Evolutionary conservation across 306 rosid genomes (phyloP), one percentile per base, ranked within the genome.

Genomic region (Citrullus mucosospermus): DNA sequence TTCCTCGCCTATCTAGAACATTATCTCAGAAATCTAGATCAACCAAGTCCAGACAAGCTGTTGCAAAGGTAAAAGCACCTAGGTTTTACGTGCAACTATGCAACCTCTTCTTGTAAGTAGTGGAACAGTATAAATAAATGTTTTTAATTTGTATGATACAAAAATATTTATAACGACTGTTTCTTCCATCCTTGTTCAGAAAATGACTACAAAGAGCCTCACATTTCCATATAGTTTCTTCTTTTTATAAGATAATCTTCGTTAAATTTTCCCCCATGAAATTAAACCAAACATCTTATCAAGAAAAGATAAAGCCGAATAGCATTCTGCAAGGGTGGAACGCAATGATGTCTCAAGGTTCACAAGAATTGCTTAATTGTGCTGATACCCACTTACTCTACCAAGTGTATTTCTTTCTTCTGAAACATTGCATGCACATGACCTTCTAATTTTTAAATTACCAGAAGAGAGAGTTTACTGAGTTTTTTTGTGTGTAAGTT

Each of bases 1-100:
- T 96, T 87, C 99, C 99, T 78, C 83, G 78, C 58, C 83, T 96
- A 83, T 82, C 96, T 41, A 86, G 98, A 88, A 85, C 58, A 16
- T 83, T 84, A 36, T 96, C 99, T 2, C 81, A 91, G 20, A 92
- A 92, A 79, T 92, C 90, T 80, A 90, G 90, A 88, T 86, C 91
- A 53, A 82, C 89, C 43, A 93, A 83, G 88, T 84, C 97, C 56
- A 91, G 88, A 85, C 93, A 89, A 80, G 91, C 87, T 44, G 92
- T 86, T 69, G 88, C 89, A 66, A 94, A 94, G 97, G 92, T 94
- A 80, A 78, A 59, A 13, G 12, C 22, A 51, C 73, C 71, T 78
- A 80, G 63, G 3, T 87, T 25, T 59, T 54, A 15, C 50, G 65
- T 50, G 41, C 22, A n/a, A 63, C 77, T 18, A 17, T 41, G 30